Conservation (phyloP, 73 alveolate species). For the Paramecium caudatum region DNA sequence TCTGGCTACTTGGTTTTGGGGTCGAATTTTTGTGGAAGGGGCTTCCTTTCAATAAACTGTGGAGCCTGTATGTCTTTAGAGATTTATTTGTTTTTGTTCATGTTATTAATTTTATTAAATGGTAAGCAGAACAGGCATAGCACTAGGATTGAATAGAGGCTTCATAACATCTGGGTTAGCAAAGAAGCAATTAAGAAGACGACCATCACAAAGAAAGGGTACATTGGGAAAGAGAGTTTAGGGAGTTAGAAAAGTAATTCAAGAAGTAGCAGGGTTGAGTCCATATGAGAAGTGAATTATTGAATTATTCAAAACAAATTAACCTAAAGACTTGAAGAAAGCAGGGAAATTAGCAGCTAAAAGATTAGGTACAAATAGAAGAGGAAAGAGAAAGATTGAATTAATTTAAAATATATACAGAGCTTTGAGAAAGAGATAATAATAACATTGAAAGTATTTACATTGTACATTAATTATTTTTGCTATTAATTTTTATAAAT, state of each 20-base stretch:
- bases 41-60: constrained; percentile 16
- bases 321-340: constrained; percentile 91
- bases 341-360: constrained; percentile 94
- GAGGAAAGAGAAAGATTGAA: constrained; percentile 94
- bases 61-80: constrained; percentile 30
- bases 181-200: neutral
- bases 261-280: constrained; percentile 95
- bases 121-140: neutral
- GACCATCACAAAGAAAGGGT: constrained; percentile 32
- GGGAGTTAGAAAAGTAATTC: constrained; percentile 82
- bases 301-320: constrained; percentile 92
- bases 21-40: neutral
- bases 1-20: neutral
- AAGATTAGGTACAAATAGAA: constrained; percentile 96
- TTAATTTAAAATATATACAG: constrained; percentile 28
- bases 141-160: constrained; percentile 5
- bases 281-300: constrained; percentile 96
- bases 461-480: no score
- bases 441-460: no score
- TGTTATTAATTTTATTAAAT: neutral
- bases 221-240: constrained; percentile 4
- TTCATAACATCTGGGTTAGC: neutral
- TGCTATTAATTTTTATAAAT: no score
- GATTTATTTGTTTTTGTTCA: constrained; percentile 36
- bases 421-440: constrained; percentile 59